Evolutionary conservation across 83 land plant genomes (phyloP).

Genomic region (Picea mariana): DNA sequence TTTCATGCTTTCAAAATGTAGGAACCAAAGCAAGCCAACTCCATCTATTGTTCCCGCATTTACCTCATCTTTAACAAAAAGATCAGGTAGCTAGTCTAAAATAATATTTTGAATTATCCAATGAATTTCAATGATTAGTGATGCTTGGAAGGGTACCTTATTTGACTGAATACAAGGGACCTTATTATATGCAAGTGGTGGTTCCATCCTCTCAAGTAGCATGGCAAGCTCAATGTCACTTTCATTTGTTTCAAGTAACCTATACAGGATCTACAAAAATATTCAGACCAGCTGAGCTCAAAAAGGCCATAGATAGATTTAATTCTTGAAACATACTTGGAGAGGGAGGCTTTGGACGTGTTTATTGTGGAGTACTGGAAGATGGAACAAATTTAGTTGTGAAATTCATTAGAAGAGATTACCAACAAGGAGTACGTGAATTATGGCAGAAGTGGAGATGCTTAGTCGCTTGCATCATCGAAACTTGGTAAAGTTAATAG

Average conservation of each 20-base stretch:
- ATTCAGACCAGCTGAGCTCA: slow-evolving; percentile 68
- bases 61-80: slow-evolving; percentile 47
- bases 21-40: slow-evolving; percentile 32
- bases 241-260: slow-evolving; percentile 62
- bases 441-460: slow-evolving; percentile 88
- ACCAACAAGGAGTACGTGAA: slow-evolving; percentile 71
- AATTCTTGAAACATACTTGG: slow-evolving; percentile 59
- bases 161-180: neutral
- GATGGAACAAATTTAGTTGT: slow-evolving; percentile 75
- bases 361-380: slow-evolving; percentile 62
- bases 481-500: slow-evolving; percentile 81
- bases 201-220: slow-evolving; percentile 61
- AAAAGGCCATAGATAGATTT: slow-evolving; percentile 73
- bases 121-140: neutral
- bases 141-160: slow-evolving; percentile 7
- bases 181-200: slow-evolving; percentile 38
- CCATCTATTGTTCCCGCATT: slow-evolving; percentile 36
- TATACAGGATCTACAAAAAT: slow-evolving; percentile 65
- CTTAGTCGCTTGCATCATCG: slow-evolving; percentile 83
- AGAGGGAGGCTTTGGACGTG: slow-evolving; percentile 92
- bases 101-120: neutral
- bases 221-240: slow-evolving; percentile 63
- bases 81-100: slow-evolving; percentile 42
- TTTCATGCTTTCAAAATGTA: slow-evolving; percentile 44
- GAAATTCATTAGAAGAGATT: slow-evolving; percentile 65